Conservation (phyloP, 192 early-diverging fungal species). For the Dissophora globulifera region DNA sequence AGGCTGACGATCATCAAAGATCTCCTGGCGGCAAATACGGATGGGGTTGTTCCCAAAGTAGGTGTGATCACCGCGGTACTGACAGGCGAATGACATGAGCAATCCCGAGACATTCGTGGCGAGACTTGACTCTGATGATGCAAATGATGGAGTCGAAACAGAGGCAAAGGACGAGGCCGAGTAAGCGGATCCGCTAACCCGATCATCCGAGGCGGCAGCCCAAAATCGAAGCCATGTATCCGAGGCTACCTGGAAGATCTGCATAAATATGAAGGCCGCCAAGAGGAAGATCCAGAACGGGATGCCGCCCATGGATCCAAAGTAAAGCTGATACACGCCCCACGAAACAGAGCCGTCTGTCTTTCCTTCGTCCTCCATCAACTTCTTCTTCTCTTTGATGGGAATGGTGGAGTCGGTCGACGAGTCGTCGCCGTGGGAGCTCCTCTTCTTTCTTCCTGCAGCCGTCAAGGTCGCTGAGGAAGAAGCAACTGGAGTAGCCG, state of each 20-base stretch:
- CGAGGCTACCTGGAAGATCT: slow-evolving; percentile 55
- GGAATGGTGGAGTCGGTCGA: slow-evolving; percentile 61
- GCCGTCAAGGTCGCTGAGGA: slow-evolving; percentile 26
- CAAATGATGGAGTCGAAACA: slow-evolving; percentile 16
- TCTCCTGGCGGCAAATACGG: slow-evolving; percentile 44
- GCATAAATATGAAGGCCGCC: slow-evolving; percentile 55
- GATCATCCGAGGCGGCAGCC: slow-evolving; percentile 22
- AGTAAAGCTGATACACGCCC: slow-evolving; percentile 83
- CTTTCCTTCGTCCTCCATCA: slow-evolving; percentile 87
- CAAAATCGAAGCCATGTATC: slow-evolving; percentile 52
- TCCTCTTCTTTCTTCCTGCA: slow-evolving; percentile 45
- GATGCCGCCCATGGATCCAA: slow-evolving; percentile 71
- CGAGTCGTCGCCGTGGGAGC: slow-evolving; percentile 43
- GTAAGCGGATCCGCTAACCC: background rate
- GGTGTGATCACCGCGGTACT: slow-evolving; percentile 47
- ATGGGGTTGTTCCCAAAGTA: slow-evolving; percentile 45
- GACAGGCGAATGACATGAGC: slow-evolving; percentile 50
- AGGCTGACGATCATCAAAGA: slow-evolving; percentile 39
- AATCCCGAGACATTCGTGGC: slow-evolving; percentile 41
- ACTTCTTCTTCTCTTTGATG: slow-evolving; percentile 54
- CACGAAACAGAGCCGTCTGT: slow-evolving; percentile 82
- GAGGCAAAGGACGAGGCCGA: slow-evolving; percentile 16
- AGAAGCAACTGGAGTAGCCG: slow-evolving; percentile 8
- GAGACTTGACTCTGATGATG: slow-evolving; percentile 15
- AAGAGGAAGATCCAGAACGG: slow-evolving; percentile 69